Evolutionary conservation across 2,329 filamentous ascomycete species (phyloP).

Genomic region (Fusarium duplospermum): DNA sequence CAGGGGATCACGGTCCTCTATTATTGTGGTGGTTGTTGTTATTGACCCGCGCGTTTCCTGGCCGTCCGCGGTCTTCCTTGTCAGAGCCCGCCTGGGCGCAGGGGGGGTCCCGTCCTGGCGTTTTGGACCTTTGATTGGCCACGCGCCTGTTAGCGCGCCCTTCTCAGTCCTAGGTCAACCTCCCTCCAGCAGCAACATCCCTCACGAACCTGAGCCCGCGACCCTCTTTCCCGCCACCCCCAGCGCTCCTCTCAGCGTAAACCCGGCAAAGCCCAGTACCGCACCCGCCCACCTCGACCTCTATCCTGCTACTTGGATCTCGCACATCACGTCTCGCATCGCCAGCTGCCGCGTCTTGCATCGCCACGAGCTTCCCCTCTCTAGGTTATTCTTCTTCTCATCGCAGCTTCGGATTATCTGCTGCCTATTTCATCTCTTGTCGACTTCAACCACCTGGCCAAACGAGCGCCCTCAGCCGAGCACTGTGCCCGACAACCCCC

Average conservation of each 20-base stretch:
- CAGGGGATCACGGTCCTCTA: constrained; percentile 27
- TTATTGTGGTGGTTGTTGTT: constrained; percentile 47
- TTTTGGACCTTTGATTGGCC: constrained; percentile 37
- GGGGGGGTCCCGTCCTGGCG: constrained; percentile 19
- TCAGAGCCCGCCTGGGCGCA: constrained; percentile 16
- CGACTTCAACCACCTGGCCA: constrained; percentile 9
- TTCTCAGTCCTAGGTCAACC: constrained; percentile 41
- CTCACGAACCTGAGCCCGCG: constrained; percentile 37
- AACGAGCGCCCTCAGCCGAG: constrained; percentile 25
- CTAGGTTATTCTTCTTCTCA: constrained; percentile 8
- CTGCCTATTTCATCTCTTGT: constrained; percentile 21
- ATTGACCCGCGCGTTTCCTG: constrained; percentile 47
- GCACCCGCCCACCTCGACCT: constrained; percentile 36
- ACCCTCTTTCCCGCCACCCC: constrained; percentile 43
- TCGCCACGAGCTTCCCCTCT: constrained; percentile 21
- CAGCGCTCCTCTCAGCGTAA: constrained; percentile 32
- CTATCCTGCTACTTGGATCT: constrained; percentile 38
- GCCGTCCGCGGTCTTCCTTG: constrained; percentile 41
- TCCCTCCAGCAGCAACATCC: constrained; percentile 44
- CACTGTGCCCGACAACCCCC: constrained; percentile 25
- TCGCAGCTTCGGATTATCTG: constrained; percentile 1
- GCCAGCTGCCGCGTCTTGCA: constrained; percentile 34
- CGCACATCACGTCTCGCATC: constrained; percentile 36
- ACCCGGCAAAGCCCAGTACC: constrained; percentile 30
- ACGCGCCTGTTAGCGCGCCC: constrained; percentile 38